Evolutionary conservation across 176 grass and related monocot species (phyloP), one percentile per base, ranked within the genome.

Genomic region (Raddia guianensis): DNA sequence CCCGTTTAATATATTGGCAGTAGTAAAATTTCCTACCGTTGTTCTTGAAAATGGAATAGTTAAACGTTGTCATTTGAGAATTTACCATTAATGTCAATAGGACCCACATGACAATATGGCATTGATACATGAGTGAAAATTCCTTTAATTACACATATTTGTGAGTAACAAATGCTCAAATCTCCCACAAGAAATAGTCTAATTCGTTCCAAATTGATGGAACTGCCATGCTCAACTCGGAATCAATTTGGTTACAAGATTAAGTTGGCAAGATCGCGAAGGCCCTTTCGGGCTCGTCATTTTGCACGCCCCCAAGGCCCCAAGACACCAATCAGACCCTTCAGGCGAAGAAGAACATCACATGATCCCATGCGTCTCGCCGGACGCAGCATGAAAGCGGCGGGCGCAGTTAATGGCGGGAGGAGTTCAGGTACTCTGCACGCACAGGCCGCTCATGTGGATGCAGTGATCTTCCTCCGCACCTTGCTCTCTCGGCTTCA

Each of bases 331-430:
- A 81, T 51, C 62, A 33, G 60, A 66, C 69, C 27, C 27, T 55
- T 49, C 34, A 68, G 8, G 13, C 13, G 16, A 80, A 70, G 82
- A 57, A 34, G 11, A 46, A 9, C 40, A 10, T 85, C 77, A 85
- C 82, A 71, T 89, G 87, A 89, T 89, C 74, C 68, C 59, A 66
- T 66, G 67, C 49, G 79, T 66, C n/a, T 20, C 55, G 14, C 40
- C 64, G 7, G 13, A 43, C 27, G 64, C 82, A 71, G 18, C 82
- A 51, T 72, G 68, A 81, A 72, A 32, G 33, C 49, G 33, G 57
- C 49, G 7, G 13, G 57, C 15, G 58, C 72, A 52, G 77, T 85
- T 65, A 82, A 82, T 74, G 69, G 34, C 35, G 70, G 48, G 47
- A 74, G 47, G 63, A 15, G 40, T 37, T 51, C 33, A 33, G 34